phyloP scores from a whole-genome alignment of 225 moss, liverwort and hornwort genomes.

The Pseudisothecium myosuroides region DNA sequence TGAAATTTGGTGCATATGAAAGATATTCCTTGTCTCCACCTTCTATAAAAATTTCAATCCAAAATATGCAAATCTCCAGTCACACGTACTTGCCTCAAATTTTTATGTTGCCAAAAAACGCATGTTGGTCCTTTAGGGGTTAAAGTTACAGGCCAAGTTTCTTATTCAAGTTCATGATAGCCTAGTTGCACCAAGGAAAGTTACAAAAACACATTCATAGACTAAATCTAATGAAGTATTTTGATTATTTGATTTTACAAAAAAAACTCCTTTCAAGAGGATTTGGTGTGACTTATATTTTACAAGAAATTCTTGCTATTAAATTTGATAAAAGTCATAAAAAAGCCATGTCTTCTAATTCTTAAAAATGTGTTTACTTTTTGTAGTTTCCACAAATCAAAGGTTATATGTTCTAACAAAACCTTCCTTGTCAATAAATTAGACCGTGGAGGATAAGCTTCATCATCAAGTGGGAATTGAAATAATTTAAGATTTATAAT shows the following conservation, averaged over 20 bases:
- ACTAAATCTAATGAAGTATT: neutral
- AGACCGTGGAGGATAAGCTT: neutral
- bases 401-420: neutral
- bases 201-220: neutral
- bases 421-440: neutral
- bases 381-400: neutral
- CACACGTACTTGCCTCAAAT: no score
- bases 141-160: no score
- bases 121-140: no score
- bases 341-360: accelerated
- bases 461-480: neutral
- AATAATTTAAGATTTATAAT: neutral
- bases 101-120: no score
- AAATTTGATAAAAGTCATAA: neutral
- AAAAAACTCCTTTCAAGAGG: neutral
- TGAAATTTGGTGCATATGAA: no score
- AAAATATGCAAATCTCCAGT: no score
- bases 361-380: neutral
- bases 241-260: neutral
- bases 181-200: accelerated
- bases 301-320: neutral
- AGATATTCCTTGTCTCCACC: no score
- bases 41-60: no score
- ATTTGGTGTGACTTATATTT: neutral
- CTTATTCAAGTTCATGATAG: no score